A percentile compares a stretch with the other conserved stretches of the same genome.
Conservation (phyloP, 1,284 basidiomycete genomes). For the Pascua sp. region DNA sequence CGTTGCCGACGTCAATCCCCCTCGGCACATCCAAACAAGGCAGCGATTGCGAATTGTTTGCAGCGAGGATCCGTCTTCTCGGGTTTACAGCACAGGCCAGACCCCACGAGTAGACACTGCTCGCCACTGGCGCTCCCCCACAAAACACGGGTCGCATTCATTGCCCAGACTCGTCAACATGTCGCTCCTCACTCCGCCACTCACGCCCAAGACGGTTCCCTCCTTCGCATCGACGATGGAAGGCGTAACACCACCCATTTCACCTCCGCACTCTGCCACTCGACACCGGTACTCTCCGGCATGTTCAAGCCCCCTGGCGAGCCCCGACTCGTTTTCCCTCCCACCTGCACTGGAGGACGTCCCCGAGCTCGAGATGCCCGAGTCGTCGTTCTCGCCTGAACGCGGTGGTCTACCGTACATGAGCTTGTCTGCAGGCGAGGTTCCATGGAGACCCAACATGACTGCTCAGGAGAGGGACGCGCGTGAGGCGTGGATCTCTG, state of each 20-base stretch:
- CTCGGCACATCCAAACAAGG: too few species aligned
- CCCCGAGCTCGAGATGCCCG: conserved; percentile 17
- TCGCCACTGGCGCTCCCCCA: not conserved
- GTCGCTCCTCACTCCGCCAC: conserved; percentile 30
- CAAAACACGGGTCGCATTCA: not conserved
- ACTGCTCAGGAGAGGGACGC: conserved; percentile 26
- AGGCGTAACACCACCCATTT: not conserved
- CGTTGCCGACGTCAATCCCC: too few species aligned
- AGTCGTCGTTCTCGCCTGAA: not conserved
- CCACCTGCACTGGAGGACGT: conserved; percentile 12
- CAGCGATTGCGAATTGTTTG: too few species aligned
- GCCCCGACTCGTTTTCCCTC: conserved; percentile 11
- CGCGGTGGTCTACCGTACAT: not conserved
- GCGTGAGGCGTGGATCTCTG: conserved; percentile 36
- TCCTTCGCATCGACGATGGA: not conserved
- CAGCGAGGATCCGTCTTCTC: too few species aligned
- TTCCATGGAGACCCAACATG: conserved; percentile 36
- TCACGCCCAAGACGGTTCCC: conserved; percentile 28
- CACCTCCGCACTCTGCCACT: not conserved
- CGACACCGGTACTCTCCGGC: too few species aligned
- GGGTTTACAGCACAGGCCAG: too few species aligned
- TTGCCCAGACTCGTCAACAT: not conserved
- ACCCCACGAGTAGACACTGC: not conserved
- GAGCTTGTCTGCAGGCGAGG: not conserved
- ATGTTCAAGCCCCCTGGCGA: conserved; percentile 6